Evolutionary conservation across 2,329 filamentous ascomycete genomes (phyloP).

Genomic region (Cladosporium sp.): DNA sequence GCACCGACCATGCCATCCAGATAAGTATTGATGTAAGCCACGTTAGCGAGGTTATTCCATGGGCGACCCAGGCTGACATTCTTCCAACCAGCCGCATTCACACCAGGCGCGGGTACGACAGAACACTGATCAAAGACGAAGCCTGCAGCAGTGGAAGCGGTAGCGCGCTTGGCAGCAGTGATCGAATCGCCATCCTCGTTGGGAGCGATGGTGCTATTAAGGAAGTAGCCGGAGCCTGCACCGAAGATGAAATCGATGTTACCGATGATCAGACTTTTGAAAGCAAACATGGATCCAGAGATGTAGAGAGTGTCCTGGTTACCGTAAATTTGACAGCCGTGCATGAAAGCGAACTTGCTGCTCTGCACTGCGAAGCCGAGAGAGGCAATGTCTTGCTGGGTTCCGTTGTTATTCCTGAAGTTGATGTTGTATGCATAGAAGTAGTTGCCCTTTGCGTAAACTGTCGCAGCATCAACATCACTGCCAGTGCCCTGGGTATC

Average conservation of each 20-base stretch:
- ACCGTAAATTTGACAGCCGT: constrained; percentile 35
- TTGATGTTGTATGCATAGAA: constrained; percentile 40
- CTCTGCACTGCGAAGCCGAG: constrained; percentile 40
- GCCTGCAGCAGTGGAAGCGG: constrained; percentile 35
- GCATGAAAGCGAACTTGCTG: constrained; percentile 38
- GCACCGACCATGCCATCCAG: constrained; percentile 18
- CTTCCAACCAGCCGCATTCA: constrained; percentile 25
- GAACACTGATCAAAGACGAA: constrained; percentile 38
- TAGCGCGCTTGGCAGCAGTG: constrained; percentile 38
- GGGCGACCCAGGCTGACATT: constrained; percentile 22
- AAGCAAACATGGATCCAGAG: constrained; percentile 37
- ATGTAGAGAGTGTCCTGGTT: constrained; percentile 38
- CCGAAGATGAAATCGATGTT: constrained; percentile 45
- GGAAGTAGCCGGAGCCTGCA: constrained; percentile 43
- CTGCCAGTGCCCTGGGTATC: constrained; percentile 35
- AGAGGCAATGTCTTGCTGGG: constrained; percentile 35
- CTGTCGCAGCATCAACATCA: constrained; percentile 37
- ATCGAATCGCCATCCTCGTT: constrained; percentile 35
- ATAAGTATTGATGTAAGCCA: constrained; percentile 21
- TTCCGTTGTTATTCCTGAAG: constrained; percentile 38
- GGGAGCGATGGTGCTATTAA: constrained; percentile 34
- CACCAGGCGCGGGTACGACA: constrained; percentile 28
- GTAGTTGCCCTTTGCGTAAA: constrained; percentile 39
- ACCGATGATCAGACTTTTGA: constrained; percentile 38
- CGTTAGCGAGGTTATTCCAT: constrained; percentile 22